Conservation (phyloP, 768 basidiomycete genomes). For the Hirschioporus abietinus region DNA sequence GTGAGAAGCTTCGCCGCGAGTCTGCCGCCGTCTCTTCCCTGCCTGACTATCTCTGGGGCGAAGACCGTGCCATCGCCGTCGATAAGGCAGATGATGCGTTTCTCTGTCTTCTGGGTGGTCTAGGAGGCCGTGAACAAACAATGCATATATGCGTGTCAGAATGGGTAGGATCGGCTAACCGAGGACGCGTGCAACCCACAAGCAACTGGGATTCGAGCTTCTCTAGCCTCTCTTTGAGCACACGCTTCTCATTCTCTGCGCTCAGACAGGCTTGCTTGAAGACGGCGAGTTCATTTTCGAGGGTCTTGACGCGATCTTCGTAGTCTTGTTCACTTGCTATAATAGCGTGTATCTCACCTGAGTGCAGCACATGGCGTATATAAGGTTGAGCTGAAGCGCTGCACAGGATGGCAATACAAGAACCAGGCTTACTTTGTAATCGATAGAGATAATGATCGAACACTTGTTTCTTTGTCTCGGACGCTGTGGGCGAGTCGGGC, state of each 20-base stretch:
- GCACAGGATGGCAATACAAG: not conserved
- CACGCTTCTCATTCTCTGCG: slow-evolving; percentile 17
- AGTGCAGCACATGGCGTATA: not conserved
- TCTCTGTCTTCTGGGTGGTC: slow-evolving; percentile 22
- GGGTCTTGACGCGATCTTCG: slow-evolving; percentile 16
- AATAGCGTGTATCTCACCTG: slow-evolving; percentile 23
- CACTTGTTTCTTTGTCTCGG: slow-evolving; percentile 2
- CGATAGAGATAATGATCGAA: slow-evolving; percentile 4
- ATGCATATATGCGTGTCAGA: slow-evolving; percentile 6
- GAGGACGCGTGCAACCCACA: slow-evolving; percentile 1
- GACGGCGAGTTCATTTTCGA: slow-evolving; percentile 20
- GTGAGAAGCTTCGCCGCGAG: slow-evolving; percentile 45
- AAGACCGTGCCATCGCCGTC: slow-evolving; percentile 68
- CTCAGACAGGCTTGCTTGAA: slow-evolving; percentile 24
- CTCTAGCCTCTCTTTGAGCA: slow-evolving; percentile 9
- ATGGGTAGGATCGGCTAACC: not conserved
- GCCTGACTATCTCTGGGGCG: slow-evolving; percentile 41
- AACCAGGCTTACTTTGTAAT: not conserved
- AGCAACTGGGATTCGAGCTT: slow-evolving; percentile 22
- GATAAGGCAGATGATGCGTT: slow-evolving; percentile 41
- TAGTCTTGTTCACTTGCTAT: slow-evolving; percentile 22
- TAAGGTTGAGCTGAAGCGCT: not conserved
- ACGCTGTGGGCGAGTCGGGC: slow-evolving; percentile 1
- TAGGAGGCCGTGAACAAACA: not conserved
- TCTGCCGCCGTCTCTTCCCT: slow-evolving; percentile 55